Evolutionary conservation across 2,329 filamentous ascomycete genomes (phyloP), one percentile per base, ranked within the genome.

Genomic region (Trichophyton simii): DNA sequence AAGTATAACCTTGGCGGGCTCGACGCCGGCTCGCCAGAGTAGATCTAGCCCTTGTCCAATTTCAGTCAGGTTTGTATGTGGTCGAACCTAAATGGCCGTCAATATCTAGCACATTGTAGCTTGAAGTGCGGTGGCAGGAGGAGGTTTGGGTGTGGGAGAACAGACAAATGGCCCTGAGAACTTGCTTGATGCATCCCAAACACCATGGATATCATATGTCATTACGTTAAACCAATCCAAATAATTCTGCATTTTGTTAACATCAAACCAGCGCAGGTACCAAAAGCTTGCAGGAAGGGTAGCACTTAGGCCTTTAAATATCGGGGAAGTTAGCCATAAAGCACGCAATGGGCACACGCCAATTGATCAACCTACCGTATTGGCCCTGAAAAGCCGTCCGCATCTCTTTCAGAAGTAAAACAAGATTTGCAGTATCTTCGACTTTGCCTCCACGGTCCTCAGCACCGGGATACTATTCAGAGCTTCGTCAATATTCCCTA

Each of bases 181-280:
- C 38, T 42, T 34, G 8, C 22, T 31, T 11, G 15, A 57, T 38
- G 22, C n/a, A 22, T 58, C 58, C 61, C 50, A 63, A 15, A 44
- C 34, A 38, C 61, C 58, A 22, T 63, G 66, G 2, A 70, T 46
- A 60, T 69, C 67, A 60, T 70, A 70, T 3, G 62, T 62, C 68
- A 69, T 70, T n/a, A 71, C 20, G 57, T 68, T 69, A 60, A 69
- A 68, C 60, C 61, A 69, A 52, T 68, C 65, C 4, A 68, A 61
- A 48, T 64, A 61, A 11, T 61, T 15, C 5, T 55, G 20, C 42
- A 71, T 59, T 15, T 59, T 48, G 9, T n/a, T 6, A 3, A 69
- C 4, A 60, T 71, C 67, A 54, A 70, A 71, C 2, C 64, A 46
- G 57, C 65, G 63, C 9, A 71, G 58, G 48, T 69, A 69, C 66